phyloP scores from a whole-genome alignment of 2,329 filamentous ascomycete genomes.

The Scopulariopsis brevicaulis region DNA sequence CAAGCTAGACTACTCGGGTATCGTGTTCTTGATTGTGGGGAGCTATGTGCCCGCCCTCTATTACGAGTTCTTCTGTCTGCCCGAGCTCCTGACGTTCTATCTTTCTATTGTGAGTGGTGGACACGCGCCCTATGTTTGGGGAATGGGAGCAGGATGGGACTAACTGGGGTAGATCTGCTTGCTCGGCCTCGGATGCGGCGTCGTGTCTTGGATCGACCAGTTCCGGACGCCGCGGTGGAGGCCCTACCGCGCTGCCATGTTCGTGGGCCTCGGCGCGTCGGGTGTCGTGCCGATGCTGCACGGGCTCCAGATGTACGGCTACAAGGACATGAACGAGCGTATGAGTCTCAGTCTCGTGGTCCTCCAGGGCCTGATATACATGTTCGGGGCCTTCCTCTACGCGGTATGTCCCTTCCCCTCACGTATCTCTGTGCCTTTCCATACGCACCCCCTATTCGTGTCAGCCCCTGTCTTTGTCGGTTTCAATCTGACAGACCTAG shows the following conservation, averaged over 20 bases:
- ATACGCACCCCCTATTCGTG: not conserved
- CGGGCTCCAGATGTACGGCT: slow-evolving; percentile 57
- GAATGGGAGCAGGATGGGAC: slow-evolving; percentile 1
- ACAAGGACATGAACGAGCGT: slow-evolving; percentile 51
- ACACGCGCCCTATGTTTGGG: not conserved
- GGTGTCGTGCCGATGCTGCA: slow-evolving; percentile 77
- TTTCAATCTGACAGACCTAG: slow-evolving; percentile 23
- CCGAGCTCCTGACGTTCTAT: slow-evolving; percentile 56
- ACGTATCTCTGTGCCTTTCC: not conserved
- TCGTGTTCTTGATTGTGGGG: slow-evolving; percentile 83
- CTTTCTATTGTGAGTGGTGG: slow-evolving; percentile 55
- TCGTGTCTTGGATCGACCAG: slow-evolving; percentile 66
- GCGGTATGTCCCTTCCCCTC: slow-evolving; percentile 44
- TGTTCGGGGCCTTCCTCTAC: slow-evolving; percentile 76
- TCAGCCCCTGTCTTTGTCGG: too few species aligned
- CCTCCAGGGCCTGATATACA: slow-evolving; percentile 72
- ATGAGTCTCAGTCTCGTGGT: slow-evolving; percentile 77
- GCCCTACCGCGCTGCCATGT: slow-evolving; percentile 80
- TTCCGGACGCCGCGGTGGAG: slow-evolving; percentile 80
- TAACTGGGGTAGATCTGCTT: slow-evolving; percentile 52
- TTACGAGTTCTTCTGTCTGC: slow-evolving; percentile 71
- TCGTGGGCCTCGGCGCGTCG: slow-evolving; percentile 75
- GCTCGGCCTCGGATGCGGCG: slow-evolving; percentile 64
- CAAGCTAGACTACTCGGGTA: slow-evolving; percentile 89
- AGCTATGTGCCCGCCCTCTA: slow-evolving; percentile 83